These are phyloP conservation scores for Diplodia scrobiculata DNA, from an alignment of 2,329 filamentous ascomycete genomes.

Conservation along the genomic window DNA sequence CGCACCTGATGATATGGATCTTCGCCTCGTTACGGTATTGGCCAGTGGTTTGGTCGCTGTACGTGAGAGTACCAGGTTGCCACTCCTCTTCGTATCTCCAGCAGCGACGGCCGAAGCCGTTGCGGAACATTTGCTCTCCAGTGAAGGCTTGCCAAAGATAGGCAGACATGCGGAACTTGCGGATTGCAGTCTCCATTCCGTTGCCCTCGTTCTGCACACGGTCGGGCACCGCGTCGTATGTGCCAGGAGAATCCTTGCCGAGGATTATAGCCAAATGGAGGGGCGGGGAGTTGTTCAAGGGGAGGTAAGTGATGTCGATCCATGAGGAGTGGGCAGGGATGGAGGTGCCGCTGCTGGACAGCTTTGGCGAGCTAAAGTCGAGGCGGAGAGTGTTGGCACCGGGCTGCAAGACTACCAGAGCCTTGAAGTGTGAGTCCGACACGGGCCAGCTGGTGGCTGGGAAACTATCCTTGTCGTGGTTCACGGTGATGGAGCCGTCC, in stretches of 20 bases:
- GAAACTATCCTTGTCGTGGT: slow-evolving; percentile 81
- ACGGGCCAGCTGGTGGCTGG: slow-evolving; percentile 85
- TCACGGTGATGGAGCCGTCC: slow-evolving; percentile 78
- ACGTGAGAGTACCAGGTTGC: slow-evolving; percentile 78
- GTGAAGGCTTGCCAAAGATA: slow-evolving; percentile 98
- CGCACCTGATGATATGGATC: slow-evolving; percentile 78
- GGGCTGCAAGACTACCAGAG: slow-evolving; percentile 83
- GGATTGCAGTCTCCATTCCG: slow-evolving; percentile 73
- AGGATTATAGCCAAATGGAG: slow-evolving; percentile 86
- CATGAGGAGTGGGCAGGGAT: slow-evolving; percentile 76
- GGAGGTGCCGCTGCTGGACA: slow-evolving; percentile 67
- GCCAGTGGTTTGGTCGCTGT: slow-evolving; percentile 68
- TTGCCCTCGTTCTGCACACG: slow-evolving; percentile 79
- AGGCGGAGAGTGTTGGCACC: slow-evolving; percentile 86
- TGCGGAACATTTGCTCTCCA: slow-evolving; percentile 91
- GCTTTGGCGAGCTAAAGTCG: slow-evolving; percentile 82
- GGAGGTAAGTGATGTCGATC: slow-evolving; percentile 83
- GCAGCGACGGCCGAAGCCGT: slow-evolving; percentile 79
- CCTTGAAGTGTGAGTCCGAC: slow-evolving; percentile 86
- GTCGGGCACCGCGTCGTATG: slow-evolving; percentile 79
- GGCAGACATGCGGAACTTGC: slow-evolving; percentile 91
- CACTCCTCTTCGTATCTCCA: slow-evolving; percentile 96
- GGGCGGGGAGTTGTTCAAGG: slow-evolving; percentile 74
- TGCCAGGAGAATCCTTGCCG: slow-evolving; percentile 82
- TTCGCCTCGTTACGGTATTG: slow-evolving; percentile 88